Base-by-base conservation (phyloP, 2,329 filamentous ascomycete species). In the Verticillium albo-atrum region DNA sequence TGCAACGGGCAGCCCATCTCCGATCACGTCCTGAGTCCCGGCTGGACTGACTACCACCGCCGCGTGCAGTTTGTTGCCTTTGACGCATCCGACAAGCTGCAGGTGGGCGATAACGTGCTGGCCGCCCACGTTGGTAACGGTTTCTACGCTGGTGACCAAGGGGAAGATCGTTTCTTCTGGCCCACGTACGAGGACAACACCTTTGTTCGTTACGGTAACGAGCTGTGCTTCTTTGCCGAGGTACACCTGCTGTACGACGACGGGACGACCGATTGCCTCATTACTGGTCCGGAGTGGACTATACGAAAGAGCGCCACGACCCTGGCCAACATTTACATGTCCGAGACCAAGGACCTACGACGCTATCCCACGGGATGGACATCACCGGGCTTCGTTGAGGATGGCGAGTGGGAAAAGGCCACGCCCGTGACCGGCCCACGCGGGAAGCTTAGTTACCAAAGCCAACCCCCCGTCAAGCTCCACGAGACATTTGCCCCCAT, bases 61-160 rank as follows among this genome's bases (percentile, higher is more conserved):
- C 75, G 71, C 3, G 73, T 76, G 1, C 76, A 78, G 10, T 79
- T 75, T 53, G 75, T 77, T 1, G 74, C 70, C 2, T 78, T 79
- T 61, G 77, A 79, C 58, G 63, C 79, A 6, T 76, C 76, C 4
- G 53, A 64, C 2, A 67, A 70, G 12, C 58, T 78, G 1, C 61
- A 30, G 0, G 51, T 66, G 4, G 70, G 70, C 3, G 58, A 65
- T 7, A 81, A 80, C 62, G 67, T 67, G 0, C 68, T 81, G 57
- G 74, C 68, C 1, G 72, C 76, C 4, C 74, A 68, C 57, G 62
- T 79, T 1, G 75, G 75, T 7, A 79, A 79, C 32, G 77, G 77
- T 0, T 79, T 79, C 63, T 79, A 78, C 50, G 76, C 76, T 7
- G 77, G 77, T 2, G 74, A 76, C 34, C 71, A 76, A 52, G 73